phyloP scores from a whole-genome alignment of 202 grass and related monocot species.

The Setaria italica region DNA sequence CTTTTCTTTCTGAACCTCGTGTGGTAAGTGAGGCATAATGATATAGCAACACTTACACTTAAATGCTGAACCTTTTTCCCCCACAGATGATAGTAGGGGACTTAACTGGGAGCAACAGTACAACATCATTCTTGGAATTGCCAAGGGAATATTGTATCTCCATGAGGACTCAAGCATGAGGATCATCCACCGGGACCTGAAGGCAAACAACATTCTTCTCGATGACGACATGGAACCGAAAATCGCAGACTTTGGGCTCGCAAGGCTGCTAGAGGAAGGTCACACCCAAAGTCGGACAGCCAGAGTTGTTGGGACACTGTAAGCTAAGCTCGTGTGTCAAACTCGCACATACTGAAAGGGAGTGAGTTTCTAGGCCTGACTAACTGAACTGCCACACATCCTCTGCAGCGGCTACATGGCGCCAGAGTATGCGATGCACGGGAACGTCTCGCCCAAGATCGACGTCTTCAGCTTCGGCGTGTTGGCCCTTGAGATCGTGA shows the following conservation, averaged over 20 bases:
- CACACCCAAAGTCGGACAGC: constrained; percentile 35
- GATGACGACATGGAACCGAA: constrained; percentile 55
- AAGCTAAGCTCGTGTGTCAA: constrained; percentile 10
- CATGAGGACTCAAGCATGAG: constrained; percentile 58
- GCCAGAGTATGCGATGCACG: constrained; percentile 23
- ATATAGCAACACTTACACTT: too few relatives aligned
- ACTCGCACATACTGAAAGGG: too few relatives aligned
- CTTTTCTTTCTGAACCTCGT: too few relatives aligned
- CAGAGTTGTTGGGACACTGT: constrained; percentile 52
- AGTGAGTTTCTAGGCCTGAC: neutral
- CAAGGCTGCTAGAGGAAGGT: constrained; percentile 40
- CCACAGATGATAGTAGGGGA: neutral
- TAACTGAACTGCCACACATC: neutral
- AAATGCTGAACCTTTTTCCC: too few relatives aligned
- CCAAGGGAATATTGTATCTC: constrained; percentile 57
- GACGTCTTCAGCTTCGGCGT: constrained; percentile 64
- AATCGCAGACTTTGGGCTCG: constrained; percentile 59
- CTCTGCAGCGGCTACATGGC: constrained; percentile 57
- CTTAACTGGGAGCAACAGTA: constrained; percentile 47
- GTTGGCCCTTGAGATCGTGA: constrained; percentile 48
- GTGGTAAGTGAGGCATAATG: too few relatives aligned
- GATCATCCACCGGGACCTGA: constrained; percentile 63
- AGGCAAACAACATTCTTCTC: constrained; percentile 56
- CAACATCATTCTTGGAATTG: constrained; percentile 61
- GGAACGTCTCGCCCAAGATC: constrained; percentile 40